phyloP scores from a whole-genome alignment of 768 basidiomycete genomes.

The Amanita polypyramis region DNA sequence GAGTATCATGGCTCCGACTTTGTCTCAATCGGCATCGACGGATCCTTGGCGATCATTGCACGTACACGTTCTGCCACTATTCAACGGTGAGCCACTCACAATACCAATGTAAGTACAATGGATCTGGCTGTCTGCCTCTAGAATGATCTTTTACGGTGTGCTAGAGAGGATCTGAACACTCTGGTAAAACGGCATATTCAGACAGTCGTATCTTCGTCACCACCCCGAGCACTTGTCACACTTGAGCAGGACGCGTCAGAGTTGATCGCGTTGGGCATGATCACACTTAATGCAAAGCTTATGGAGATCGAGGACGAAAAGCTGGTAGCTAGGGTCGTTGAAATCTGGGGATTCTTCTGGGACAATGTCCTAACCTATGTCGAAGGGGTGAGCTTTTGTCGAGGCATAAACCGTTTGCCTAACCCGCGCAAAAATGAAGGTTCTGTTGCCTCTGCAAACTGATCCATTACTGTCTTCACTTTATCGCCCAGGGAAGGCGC shows the following conservation, averaged over 20 bases:
- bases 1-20: slow-evolving; percentile 24
- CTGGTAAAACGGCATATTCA: slow-evolving; percentile 75
- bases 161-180: slow-evolving; percentile 78
- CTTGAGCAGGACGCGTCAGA: slow-evolving; percentile 76
- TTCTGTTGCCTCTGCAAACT: slow-evolving; percentile 27
- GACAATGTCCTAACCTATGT: slow-evolving; percentile 79
- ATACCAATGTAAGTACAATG: slow-evolving; percentile 61
- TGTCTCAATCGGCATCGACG: slow-evolving; percentile 32
- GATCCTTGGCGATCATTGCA: slow-evolving; percentile 83
- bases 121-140: background rate
- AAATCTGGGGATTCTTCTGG: slow-evolving; percentile 93
- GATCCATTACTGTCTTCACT: slow-evolving; percentile 53
- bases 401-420: background rate
- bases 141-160: background rate
- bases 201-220: slow-evolving; percentile 59
- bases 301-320: slow-evolving; percentile 68
- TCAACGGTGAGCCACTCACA: slow-evolving; percentile 82
- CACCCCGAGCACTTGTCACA: slow-evolving; percentile 60
- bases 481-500: slow-evolving; percentile 52
- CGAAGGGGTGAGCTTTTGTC: slow-evolving; percentile 55
- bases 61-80: slow-evolving; percentile 81
- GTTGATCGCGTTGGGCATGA: slow-evolving; percentile 81
- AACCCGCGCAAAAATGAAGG: slow-evolving; percentile 14
- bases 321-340: slow-evolving; percentile 67
- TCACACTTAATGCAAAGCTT: slow-evolving; percentile 83